phyloP scores from a whole-genome alignment of 179 eudicot species.

The Spinacia oleracea region DNA sequence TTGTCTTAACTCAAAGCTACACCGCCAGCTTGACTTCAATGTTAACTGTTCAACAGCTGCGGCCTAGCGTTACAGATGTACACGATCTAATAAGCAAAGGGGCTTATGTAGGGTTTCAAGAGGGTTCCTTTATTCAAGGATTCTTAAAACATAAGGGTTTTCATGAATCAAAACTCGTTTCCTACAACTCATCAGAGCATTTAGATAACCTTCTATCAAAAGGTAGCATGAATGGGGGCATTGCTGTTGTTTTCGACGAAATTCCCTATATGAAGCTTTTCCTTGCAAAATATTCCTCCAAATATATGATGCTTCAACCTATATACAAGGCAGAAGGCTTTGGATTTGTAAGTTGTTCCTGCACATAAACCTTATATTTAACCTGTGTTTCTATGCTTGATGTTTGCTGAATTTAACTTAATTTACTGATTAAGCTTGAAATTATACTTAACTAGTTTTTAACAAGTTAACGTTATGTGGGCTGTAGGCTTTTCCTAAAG shows the following conservation, averaged over 20 bases:
- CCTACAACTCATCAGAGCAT: conserved; percentile 29
- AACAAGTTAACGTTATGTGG: not conserved
- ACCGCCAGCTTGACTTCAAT: conserved; percentile 68
- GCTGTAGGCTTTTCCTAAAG: conserved; percentile 50
- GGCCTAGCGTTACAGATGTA: conserved; percentile 32
- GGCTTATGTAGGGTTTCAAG: conserved; percentile 48
- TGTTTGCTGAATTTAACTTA: not conserved
- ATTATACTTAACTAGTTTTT: not conserved
- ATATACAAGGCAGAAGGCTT: conserved; percentile 52
- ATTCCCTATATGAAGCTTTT: conserved; percentile 59
- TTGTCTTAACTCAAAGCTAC: conserved; percentile 67
- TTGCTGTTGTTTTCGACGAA: conserved; percentile 61
- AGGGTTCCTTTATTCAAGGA: conserved; percentile 48
- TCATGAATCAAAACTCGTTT: conserved; percentile 24
- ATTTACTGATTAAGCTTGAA: not conserved
- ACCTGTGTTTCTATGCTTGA: not conserved
- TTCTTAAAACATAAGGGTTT: conserved; percentile 26
- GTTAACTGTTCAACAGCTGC: conserved; percentile 56
- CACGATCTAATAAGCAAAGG: conserved; percentile 37
- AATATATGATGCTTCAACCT: conserved; percentile 48
- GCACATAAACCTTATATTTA: not conserved
- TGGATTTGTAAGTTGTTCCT: conserved; percentile 55
- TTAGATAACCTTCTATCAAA: conserved; percentile 50
- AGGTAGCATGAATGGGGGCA: conserved; percentile 51
- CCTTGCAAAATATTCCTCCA: conserved; percentile 41